Percentiles rank a stretch among this genome's conserved stretches.
Evolutionary conservation across 768 basidiomycete species (phyloP).

Genomic region (Collybia nuda): DNA sequence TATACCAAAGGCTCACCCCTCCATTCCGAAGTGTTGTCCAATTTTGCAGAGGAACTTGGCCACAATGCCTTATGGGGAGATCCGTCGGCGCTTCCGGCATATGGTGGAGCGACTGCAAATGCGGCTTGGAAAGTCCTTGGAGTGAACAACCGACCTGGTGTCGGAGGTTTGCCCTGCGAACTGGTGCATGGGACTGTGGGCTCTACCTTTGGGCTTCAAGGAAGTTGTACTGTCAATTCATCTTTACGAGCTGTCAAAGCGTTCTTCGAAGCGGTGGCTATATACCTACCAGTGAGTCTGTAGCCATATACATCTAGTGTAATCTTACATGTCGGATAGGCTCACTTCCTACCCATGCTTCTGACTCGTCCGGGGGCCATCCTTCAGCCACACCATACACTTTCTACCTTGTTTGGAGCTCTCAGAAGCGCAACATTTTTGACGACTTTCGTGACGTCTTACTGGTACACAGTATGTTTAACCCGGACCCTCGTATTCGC

Average conservation of each 20-base stretch:
- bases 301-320: not conserved
- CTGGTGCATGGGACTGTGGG: constrained; percentile 65
- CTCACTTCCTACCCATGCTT: constrained; percentile 66
- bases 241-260: constrained; percentile 51
- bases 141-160: constrained; percentile 45
- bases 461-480: constrained; percentile 70
- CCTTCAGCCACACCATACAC: constrained; percentile 38
- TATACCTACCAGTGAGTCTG: constrained; percentile 69
- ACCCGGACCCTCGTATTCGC: constrained; percentile 67
- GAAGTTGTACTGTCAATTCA: constrained; percentile 63
- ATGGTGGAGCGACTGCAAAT: constrained; percentile 55
- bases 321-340: constrained; percentile 37
- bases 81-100: constrained; percentile 56
- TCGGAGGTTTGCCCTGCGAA: constrained; percentile 79
- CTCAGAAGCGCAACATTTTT: constrained; percentile 72
- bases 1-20: constrained; percentile 46
- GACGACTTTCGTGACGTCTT: constrained; percentile 67
- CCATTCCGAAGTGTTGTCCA: constrained; percentile 39
- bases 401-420: constrained; percentile 47
- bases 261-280: constrained; percentile 59
- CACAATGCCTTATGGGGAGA: constrained; percentile 65
- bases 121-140: constrained; percentile 56
- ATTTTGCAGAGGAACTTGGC: constrained; percentile 55
- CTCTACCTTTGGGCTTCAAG: constrained; percentile 41
- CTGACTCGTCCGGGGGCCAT: constrained; percentile 57